A percentile compares a stretch with the other conserved stretches of the same genome.
Conservation (phyloP, 495 filamentous ascomycete species). For the Viridothelium virens region DNA sequence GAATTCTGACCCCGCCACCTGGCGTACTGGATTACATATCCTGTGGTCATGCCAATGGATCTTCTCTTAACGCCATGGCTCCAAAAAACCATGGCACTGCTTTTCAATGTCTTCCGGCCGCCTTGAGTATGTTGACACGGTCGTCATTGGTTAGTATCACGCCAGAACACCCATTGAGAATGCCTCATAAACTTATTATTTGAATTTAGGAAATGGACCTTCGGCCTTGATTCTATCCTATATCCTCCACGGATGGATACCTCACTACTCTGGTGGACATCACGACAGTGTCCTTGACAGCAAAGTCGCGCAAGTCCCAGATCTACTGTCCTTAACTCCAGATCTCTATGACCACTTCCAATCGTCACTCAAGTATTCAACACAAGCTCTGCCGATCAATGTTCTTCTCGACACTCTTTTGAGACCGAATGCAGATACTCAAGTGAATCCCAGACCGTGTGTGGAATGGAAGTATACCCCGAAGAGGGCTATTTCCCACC, state of each 20-base stretch:
- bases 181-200: not conserved
- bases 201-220: constrained; percentile 50
- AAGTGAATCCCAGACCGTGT: constrained; percentile 46
- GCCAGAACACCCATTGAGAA: not conserved
- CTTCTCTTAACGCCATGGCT: not conserved
- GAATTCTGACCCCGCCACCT: not conserved
- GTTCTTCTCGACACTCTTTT: constrained; percentile 57
- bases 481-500: constrained; percentile 48
- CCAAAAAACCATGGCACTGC: not conserved
- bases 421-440: constrained; percentile 56
- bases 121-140: constrained; percentile 32
- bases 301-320: constrained; percentile 42
- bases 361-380: constrained; percentile 58
- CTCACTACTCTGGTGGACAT: constrained; percentile 52
- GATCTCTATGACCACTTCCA: constrained; percentile 48
- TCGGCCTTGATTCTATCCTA: constrained; percentile 61
- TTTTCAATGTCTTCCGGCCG: constrained; percentile 23
- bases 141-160: constrained; percentile 32
- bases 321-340: constrained; percentile 45
- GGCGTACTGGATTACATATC: constrained; percentile 2
- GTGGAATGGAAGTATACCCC: constrained; percentile 50
- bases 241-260: constrained; percentile 59
- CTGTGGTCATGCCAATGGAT: not conserved
- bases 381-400: constrained; percentile 57
- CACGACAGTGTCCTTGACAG: constrained; percentile 53